Evolutionary conservation across 2,329 filamentous ascomycete genomes (phyloP).

Genomic region (Hypomyces perniciosus): DNA sequence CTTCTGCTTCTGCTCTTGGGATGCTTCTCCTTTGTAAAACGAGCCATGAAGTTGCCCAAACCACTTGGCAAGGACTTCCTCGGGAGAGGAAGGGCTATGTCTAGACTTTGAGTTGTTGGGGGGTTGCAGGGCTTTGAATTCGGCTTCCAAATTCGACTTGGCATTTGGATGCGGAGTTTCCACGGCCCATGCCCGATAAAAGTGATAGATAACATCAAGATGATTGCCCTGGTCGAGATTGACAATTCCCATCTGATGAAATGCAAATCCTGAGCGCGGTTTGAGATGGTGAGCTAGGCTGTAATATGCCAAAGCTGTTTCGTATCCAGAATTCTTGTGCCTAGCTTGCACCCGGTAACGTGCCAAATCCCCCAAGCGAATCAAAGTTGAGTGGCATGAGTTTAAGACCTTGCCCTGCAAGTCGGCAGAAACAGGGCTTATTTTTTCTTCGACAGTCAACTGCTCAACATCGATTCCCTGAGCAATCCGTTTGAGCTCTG

Average conservation of each 20-base stretch:
- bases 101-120: constrained; percentile 29
- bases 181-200: constrained; percentile 76
- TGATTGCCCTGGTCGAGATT: constrained; percentile 72
- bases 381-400: constrained; percentile 76
- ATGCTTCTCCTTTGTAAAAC: constrained; percentile 71
- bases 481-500: constrained; percentile 41
- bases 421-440: constrained; percentile 39
- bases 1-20: constrained; percentile 56
- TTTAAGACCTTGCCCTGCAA: constrained; percentile 56
- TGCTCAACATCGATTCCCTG: constrained; percentile 36
- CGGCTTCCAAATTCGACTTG: constrained; percentile 67
- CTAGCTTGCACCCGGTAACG: constrained; percentile 76
- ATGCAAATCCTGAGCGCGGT: constrained; percentile 71
- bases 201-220: constrained; percentile 79
- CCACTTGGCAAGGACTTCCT: constrained; percentile 66
- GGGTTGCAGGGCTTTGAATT: constrained; percentile 57
- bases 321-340: constrained; percentile 69
- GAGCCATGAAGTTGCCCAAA: constrained; percentile 82
- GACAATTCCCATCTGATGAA: constrained; percentile 88
- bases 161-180: constrained; percentile 70
- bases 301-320: constrained; percentile 78
- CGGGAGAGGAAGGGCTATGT: constrained; percentile 43
- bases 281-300: constrained; percentile 71
- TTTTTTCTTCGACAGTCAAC: constrained; percentile 37
- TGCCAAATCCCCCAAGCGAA: constrained; percentile 83